Evolutionary conservation across 2,329 filamentous ascomycete species (phyloP).

Genomic region (Fusarium subglutinans): DNA sequence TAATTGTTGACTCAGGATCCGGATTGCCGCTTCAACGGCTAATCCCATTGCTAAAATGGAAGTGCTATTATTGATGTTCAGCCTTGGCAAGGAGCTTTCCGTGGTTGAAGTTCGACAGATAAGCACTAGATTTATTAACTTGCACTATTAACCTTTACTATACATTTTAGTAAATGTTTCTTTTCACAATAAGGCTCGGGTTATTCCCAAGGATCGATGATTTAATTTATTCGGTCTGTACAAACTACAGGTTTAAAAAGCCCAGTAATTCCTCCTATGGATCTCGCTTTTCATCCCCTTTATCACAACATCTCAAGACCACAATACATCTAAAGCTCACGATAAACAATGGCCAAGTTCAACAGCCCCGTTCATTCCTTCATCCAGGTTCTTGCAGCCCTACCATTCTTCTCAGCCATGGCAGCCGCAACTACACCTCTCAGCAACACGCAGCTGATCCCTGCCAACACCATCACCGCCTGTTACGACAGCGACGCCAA

Average conservation of each 20-base stretch:
- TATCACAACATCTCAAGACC: background rate
- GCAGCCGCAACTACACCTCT: background rate
- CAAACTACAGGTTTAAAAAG: background rate
- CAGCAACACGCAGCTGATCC: background rate
- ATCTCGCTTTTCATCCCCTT: background rate
- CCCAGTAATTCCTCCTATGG: background rate
- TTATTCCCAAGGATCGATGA: background rate
- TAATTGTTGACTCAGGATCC: background rate
- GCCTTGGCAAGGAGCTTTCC: background rate
- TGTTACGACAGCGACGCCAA: background rate
- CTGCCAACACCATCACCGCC: background rate
- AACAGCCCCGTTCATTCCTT: background rate
- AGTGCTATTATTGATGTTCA: background rate
- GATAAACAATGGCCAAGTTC: background rate
- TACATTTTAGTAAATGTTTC: background rate
- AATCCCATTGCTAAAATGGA: background rate
- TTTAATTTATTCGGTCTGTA: background rate
- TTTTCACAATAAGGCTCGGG: too few species aligned
- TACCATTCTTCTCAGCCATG: background rate
- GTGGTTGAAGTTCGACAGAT: background rate
- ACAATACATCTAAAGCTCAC: background rate
- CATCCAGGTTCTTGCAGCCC: background rate
- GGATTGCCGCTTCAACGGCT: background rate
- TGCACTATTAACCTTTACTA: background rate
- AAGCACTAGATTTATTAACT: background rate